A percentile compares a stretch with the other conserved stretches of the same genome.
Conservation (phyloP, 257 asterid genomes). For the Solanum chmielewskii region DNA sequence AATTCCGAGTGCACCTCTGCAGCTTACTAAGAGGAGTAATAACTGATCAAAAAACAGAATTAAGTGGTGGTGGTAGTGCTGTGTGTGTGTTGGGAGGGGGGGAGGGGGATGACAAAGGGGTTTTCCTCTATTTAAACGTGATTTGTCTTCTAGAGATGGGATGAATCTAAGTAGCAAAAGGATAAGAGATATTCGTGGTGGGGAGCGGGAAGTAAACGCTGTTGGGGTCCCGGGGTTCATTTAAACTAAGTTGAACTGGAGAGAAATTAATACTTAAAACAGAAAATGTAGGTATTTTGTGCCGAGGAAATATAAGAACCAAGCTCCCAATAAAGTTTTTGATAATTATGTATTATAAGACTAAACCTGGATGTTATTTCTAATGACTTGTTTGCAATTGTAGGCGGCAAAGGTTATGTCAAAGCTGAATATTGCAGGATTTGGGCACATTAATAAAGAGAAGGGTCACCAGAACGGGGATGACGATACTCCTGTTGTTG, state of each 20-base stretch:
- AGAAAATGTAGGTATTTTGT: neutral
- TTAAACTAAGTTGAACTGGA: neutral
- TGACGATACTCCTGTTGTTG: conserved; percentile 8
- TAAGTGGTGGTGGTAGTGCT: neutral
- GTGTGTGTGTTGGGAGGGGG: neutral
- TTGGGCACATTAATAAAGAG: conserved; percentile 18
- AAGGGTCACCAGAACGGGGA: conserved; percentile 9
- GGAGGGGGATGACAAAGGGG: neutral
- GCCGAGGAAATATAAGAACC: neutral
- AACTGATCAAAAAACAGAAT: neutral
- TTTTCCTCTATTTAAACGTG: neutral
- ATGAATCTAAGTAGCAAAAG: neutral
- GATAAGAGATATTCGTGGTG: neutral
- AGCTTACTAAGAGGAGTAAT: neutral
- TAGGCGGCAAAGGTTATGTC: conserved; percentile 43
- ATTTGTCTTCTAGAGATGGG: neutral
- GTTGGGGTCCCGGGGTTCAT: neutral
- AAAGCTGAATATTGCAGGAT: conserved; percentile 32
- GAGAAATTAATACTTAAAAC: neutral
- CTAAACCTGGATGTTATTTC: neutral
- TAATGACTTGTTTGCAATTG: neutral
- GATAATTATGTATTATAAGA: neutral
- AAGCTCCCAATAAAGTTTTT: neutral
- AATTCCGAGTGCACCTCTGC: neutral
- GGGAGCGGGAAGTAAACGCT: neutral